phyloP scores from a whole-genome alignment of 805 yeast genomes.

The Metschnikowia cubensis region DNA sequence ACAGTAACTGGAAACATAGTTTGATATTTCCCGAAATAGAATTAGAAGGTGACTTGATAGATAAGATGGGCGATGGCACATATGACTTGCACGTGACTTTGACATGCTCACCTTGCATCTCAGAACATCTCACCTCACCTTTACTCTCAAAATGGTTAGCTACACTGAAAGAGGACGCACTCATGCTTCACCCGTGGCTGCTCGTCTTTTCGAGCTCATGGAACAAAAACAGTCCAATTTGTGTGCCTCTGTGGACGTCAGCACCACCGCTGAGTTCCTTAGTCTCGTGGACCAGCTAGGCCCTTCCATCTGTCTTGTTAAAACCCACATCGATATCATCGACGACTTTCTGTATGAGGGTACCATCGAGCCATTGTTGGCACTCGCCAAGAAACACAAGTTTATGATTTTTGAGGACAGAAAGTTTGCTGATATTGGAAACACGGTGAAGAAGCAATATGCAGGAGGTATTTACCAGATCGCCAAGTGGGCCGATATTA shows the following conservation, averaged over 20 bases:
- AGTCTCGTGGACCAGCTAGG: conserved; percentile 74
- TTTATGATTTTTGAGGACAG: conserved; percentile 95
- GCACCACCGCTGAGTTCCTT: conserved; percentile 72
- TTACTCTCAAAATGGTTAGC: conserved; percentile 19
- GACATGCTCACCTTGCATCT: too few relatives aligned
- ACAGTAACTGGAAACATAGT: too few relatives aligned
- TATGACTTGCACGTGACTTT: neutral
- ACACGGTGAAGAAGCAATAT: conserved; percentile 93
- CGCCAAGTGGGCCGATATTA: conserved; percentile 93
- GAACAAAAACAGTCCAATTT: conserved; percentile 77
- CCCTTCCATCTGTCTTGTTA: conserved; percentile 85
- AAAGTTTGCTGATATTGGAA: conserved; percentile 97
- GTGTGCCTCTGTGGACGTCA: conserved; percentile 93
- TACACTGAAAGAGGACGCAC: conserved; percentile 66
- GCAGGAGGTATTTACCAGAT: conserved; percentile 85
- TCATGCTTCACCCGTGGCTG: conserved; percentile 78
- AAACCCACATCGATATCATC: conserved; percentile 91
- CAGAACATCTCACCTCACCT: too few relatives aligned
- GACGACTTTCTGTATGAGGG: conserved; percentile 82
- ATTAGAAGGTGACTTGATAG: too few relatives aligned
- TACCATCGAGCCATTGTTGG: conserved; percentile 71
- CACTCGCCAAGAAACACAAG: conserved; percentile 72
- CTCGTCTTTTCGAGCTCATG: conserved; percentile 68
- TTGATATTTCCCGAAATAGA: too few relatives aligned
- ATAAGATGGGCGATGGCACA: too few relatives aligned